Evolutionary conservation across 2,329 filamentous ascomycete genomes (phyloP).

Genomic region (Trichoderma sp.): DNA sequence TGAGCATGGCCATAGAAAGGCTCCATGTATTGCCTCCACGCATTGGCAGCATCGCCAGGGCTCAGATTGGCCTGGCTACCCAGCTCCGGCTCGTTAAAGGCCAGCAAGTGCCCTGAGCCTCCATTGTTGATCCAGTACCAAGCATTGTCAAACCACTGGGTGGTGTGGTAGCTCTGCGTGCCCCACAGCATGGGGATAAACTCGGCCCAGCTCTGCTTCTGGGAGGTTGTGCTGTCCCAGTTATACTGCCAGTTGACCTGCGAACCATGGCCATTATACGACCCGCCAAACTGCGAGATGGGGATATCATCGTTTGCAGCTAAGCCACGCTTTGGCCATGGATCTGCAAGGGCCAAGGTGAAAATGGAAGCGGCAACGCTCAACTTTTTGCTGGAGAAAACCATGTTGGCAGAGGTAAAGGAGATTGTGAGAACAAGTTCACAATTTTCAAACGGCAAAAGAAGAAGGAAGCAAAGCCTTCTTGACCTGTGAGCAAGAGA

Average conservation of each 20-base stretch:
- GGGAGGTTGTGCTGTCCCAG: constrained; percentile 31
- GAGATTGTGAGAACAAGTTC: background rate
- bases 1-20: constrained; percentile 46
- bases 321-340: constrained; percentile 29
- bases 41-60: constrained; percentile 40
- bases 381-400: background rate
- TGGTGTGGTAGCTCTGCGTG: constrained; percentile 26
- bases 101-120: constrained; percentile 29
- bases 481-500: background rate
- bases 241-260: constrained; percentile 34
- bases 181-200: constrained; percentile 34
- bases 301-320: constrained; percentile 30
- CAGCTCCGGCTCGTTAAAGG: constrained; percentile 33
- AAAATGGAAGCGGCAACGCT: background rate
- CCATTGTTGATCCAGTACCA: constrained; percentile 27
- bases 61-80: constrained; percentile 32
- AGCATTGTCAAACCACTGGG: constrained; percentile 26
- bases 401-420: background rate
- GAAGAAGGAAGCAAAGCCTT: background rate
- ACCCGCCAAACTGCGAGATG: constrained; percentile 21
- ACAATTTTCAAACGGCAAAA: background rate
- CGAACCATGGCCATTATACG: constrained; percentile 13
- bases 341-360: background rate
- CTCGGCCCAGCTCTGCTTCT: constrained; percentile 29
- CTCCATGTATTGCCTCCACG: constrained; percentile 47